A percentile compares a stretch with the other conserved stretches of the same genome.
Conservation (phyloP, 495 filamentous ascomycete genomes). For the Aspergillus funiculosus region DNA sequence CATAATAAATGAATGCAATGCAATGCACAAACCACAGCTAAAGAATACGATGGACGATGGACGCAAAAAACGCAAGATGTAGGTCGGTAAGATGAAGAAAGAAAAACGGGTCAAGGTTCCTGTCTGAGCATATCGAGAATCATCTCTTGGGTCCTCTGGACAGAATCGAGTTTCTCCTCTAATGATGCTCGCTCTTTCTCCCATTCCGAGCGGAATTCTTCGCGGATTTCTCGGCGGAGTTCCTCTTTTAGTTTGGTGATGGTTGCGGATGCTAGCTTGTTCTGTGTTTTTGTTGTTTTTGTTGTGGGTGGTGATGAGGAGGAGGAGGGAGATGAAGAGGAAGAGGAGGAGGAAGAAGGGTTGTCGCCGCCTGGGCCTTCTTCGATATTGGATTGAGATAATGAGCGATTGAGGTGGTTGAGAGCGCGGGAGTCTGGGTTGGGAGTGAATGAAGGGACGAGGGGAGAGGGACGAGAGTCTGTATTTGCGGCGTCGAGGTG, state of each 20-base stretch:
- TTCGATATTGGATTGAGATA: neutral
- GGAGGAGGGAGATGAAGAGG: neutral
- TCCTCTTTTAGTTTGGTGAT: conserved; percentile 34
- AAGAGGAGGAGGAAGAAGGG: neutral
- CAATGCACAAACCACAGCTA: no score
- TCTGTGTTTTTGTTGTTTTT: neutral
- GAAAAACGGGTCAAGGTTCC: conserved; percentile 28
- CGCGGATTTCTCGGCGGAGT: conserved; percentile 31
- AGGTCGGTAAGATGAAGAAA: conserved; percentile 4
- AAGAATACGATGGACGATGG: no score
- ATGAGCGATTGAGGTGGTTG: neutral
- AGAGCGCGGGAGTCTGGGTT: neutral
- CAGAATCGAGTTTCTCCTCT: conserved; percentile 36
- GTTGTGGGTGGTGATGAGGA: neutral
- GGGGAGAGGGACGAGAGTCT: conserved; percentile 19
- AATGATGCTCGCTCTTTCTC: conserved; percentile 30
- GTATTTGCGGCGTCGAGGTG: conserved; percentile 29
- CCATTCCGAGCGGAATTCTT: conserved; percentile 29
- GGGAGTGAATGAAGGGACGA: conserved; percentile 21
- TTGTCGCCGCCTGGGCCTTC: no score
- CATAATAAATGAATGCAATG: conserved; percentile 1
- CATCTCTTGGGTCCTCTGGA: conserved; percentile 43
- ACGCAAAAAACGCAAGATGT: neutral
- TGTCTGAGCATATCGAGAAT: conserved; percentile 44
- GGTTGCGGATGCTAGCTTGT: no score